Base-by-base conservation (phyloP, 2,329 filamentous ascomycete species). In the Alternaria metachromatica region DNA sequence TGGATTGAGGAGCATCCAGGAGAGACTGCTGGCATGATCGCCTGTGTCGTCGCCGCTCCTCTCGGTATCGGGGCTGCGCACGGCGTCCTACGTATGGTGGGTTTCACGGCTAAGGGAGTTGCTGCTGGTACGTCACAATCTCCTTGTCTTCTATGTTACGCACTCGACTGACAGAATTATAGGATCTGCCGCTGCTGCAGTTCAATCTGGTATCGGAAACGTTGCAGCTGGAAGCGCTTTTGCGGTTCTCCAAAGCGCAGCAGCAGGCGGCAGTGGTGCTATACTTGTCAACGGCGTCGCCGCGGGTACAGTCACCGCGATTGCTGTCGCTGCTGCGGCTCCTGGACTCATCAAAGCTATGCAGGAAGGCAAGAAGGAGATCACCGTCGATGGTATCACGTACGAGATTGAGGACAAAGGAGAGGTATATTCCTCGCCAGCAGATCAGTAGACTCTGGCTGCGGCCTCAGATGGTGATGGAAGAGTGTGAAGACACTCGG, bases 181-280 rank as follows among this genome's bases (percentile, higher is more conserved):
- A 73, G 70, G 64, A 5, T 68, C 67, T n/a, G 13, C 28, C 20
- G 71, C 72, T 21, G 68, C 69, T 5, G 43, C 23, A 13, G n/a
- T n/a, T n/a, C 70, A 74, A 25, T 45, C 71, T 13, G 37, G 51
- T 3, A 63, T 69, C 8, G 71, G 68, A 3, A 59, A 55, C n/a
- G 65, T 72, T 9, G 63, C 58, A 20, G 62, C 67, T 41, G 61
- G 62, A 6, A 69, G 69, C 25, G 20, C 56, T 0, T 73, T 73
- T 51, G 64, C 70, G 0, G 33, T 68, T 21, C 56, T 72, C 6
- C 69, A 72, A 44, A 72, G 71, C 50, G 71, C 72, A 18, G 67
- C 53, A 23, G 62, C 63, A n/a, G 71, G 68, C 3, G 71, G 71
- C 5, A 48, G 46, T 12, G 64, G 66, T 2, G 44, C 58, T 18